Conservation (phyloP, 2,329 filamentous ascomycete species). For the Ceratocystiopsis sp. region DNA sequence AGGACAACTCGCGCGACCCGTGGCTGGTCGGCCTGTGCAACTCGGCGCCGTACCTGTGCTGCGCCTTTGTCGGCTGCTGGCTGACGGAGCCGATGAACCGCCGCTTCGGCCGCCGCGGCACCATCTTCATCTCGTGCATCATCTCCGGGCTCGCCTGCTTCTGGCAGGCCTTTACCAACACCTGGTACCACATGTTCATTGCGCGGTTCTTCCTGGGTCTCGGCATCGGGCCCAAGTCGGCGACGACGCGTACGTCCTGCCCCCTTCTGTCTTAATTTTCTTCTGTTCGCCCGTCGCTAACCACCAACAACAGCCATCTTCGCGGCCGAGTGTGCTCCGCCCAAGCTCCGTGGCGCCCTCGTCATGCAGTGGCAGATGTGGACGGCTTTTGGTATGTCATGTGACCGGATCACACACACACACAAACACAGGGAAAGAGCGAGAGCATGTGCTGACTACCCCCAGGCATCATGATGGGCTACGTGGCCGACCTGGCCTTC, state of each 20-base stretch:
- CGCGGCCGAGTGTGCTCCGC: conserved; percentile 49
- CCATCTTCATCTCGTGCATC: conserved; percentile 50
- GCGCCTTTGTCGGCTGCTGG: conserved; percentile 55
- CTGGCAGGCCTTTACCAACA: conserved; percentile 28
- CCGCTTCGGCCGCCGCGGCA: conserved; percentile 51
- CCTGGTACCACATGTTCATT: conserved; percentile 51
- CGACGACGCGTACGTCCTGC: conserved; percentile 33
- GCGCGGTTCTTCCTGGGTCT: conserved; percentile 53
- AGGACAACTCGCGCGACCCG: conserved; percentile 27
- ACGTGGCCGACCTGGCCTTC: conserved; percentile 43
- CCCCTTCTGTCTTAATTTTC: neutral
- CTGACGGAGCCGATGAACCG: conserved; percentile 56
- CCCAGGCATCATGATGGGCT: conserved; percentile 34
- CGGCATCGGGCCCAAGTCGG: conserved; percentile 53
- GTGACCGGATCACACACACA: no score
- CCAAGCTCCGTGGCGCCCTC: conserved; percentile 45
- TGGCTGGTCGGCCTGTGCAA: conserved; percentile 48
- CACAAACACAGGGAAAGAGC: no score
- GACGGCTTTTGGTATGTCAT: conserved; percentile 18
- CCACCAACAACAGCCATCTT: conserved; percentile 26
- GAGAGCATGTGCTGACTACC: no score
- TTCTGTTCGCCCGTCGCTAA: neutral
- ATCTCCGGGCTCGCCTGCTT: conserved; percentile 19
- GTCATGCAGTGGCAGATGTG: conserved; percentile 43
- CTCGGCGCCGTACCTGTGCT: conserved; percentile 45